These are phyloP conservation scores for Vitis hybrid DNA, from an alignment of 177 flowering plant genomes.

Conservation along the genomic window DNA sequence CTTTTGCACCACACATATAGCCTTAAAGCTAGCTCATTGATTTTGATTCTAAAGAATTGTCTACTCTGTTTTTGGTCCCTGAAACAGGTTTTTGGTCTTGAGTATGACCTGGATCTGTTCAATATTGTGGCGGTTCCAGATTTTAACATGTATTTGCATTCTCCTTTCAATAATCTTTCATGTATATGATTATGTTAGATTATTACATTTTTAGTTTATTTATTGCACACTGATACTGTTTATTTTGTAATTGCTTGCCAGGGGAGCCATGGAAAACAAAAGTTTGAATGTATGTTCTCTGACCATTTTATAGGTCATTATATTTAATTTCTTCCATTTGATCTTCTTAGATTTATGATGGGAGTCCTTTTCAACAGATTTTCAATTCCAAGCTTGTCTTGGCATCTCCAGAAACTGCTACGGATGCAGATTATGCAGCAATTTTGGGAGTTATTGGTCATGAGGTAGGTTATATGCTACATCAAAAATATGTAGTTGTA, in stretches of 20 bases:
- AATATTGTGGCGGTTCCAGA: constrained; percentile 97
- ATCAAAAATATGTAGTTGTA: not conserved
- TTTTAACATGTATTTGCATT: constrained; percentile 77
- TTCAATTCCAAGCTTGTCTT: constrained; percentile 95
- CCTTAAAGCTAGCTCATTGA: not conserved
- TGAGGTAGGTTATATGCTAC: constrained; percentile 47
- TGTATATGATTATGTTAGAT: not conserved
- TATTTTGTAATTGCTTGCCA: constrained; percentile 34
- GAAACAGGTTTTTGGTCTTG: constrained; percentile 88
- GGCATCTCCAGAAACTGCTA: constrained; percentile 97
- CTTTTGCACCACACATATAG: not conserved
- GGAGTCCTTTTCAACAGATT: constrained; percentile 46
- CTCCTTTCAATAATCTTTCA: not conserved
- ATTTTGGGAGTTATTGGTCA: constrained; percentile 96
- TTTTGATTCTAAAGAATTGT: constrained; percentile 20
- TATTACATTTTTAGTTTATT: not conserved
- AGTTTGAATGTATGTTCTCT: constrained; percentile 76
- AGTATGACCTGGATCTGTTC: constrained; percentile 95
- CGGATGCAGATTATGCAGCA: constrained; percentile 96
- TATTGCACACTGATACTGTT: constrained; percentile 1
- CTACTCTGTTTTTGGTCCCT: not conserved
- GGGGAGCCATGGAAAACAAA: constrained; percentile 99
- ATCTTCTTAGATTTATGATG: not conserved
- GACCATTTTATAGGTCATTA: not conserved
- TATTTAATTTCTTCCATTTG: not conserved